Percentiles rank a stretch among this genome's conserved stretches.
These are phyloP conservation scores for Rhodotorula babjevae DNA, from an alignment of 768 basidiomycete species.

Conservation along the genomic window DNA sequence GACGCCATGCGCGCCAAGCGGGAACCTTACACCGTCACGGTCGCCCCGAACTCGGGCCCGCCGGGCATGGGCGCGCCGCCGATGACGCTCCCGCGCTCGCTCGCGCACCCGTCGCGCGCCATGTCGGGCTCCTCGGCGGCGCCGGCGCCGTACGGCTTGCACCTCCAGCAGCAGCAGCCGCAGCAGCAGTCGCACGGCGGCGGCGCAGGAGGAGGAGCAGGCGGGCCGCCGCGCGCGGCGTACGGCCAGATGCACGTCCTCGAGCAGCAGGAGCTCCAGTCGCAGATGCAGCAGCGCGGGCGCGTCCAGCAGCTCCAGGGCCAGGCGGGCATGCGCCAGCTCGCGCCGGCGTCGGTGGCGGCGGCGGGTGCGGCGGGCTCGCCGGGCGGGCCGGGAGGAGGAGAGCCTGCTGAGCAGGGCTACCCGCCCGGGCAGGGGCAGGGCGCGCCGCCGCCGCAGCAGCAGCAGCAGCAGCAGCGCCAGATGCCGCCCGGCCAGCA, in stretches of 20 bases:
- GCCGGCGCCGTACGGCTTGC: not conserved
- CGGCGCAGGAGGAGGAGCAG: not conserved
- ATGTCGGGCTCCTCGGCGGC: not conserved
- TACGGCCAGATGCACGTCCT: constrained; percentile 36
- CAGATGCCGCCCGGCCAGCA: not conserved
- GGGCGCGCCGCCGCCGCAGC: not conserved
- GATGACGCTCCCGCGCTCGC: constrained; percentile 31
- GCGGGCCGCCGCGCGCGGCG: constrained; percentile 12
- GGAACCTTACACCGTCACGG: constrained; percentile 26
- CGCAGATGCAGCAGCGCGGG: constrained; percentile 26
- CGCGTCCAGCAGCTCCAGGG: not conserved
- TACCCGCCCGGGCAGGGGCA: not conserved
- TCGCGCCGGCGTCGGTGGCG: not conserved
- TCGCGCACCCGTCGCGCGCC: constrained; percentile 26
- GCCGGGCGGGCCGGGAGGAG: not conserved
- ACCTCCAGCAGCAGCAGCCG: not conserved
- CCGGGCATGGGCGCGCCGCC: not conserved
- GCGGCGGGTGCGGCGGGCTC: too few relatives aligned
- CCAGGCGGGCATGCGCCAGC: not conserved
- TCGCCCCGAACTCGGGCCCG: constrained; percentile 12
- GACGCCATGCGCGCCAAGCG: constrained; percentile 38
- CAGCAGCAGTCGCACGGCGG: not conserved
- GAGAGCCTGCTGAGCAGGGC: not conserved
- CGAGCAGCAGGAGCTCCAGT: constrained; percentile 37
- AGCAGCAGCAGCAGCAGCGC: not conserved